Evolutionary conservation across 345 rosid species (phyloP), one percentile per base, ranked within the genome.

Genomic region (Syzygium grande): DNA sequence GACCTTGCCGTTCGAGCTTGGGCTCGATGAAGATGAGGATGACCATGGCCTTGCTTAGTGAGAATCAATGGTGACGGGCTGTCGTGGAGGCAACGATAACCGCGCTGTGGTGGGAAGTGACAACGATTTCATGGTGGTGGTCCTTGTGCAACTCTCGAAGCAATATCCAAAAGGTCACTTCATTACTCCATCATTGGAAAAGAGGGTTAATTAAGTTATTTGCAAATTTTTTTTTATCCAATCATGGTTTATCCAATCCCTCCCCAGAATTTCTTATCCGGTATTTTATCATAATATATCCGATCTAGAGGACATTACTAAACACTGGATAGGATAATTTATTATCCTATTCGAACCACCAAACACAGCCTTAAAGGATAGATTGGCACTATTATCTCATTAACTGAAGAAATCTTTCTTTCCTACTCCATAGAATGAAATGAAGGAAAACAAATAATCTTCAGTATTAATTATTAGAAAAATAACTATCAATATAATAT

Each of bases 181-280:
- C 12, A 1, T 73, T 1, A 38, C 13, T 73, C 63, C 46, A 43
- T 43, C 11, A 34, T 2, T 22, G 14, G 7, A 73, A 73, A 11
- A 73, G 13, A 38, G 22, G 25, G 27, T 10, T 73, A 38, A 11
- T 73, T 1, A 38, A 73, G 27, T 73, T 73, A 19, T 5, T 73
- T 73, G 3, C 13, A 3, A 27, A 43, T 41, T 41, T 59, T 11
- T 11, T 7, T 19, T 34, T 43, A 34, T 73, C 7, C 15, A 38
- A 73, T 38, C 4, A 1, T 0, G 1, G 5, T 9, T 19, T 73
- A 2, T 19, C 80, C 46, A 7, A 9, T 4, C 2, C 7, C 3
- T 68, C 3, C 10, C 7, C 2, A 0, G 2, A 1, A 73, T 5
- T 73, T 19, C 14, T 38, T 19, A 73, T 73, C 2, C 4, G 13